Percentiles rank a stretch among this genome's conserved stretches.
Evolutionary conservation across 192 early-diverging fungal genomes (phyloP).

Genomic region (Coemansia asiatica): DNA sequence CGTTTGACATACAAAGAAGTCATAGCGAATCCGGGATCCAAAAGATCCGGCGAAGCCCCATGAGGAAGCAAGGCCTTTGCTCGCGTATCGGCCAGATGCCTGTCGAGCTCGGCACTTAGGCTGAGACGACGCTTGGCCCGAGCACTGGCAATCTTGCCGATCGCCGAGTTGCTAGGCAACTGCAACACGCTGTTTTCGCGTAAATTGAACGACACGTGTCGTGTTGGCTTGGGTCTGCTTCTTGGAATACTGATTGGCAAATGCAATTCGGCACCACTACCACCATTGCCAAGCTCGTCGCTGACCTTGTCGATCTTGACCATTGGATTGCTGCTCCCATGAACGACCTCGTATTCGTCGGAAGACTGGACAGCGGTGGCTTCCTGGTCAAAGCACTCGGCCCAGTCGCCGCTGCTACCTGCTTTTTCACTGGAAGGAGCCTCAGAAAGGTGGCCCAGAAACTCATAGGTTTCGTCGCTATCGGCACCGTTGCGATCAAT

Average conservation of each 20-base stretch:
- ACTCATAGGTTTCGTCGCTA: background rate
- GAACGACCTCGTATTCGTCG: background rate
- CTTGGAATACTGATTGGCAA: conserved; percentile 22
- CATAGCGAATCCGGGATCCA: conserved; percentile 39
- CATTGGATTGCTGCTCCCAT: background rate
- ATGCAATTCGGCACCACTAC: background rate
- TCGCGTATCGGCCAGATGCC: conserved; percentile 30
- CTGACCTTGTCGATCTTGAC: background rate
- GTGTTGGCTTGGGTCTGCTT: conserved; percentile 17
- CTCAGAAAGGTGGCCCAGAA: background rate
- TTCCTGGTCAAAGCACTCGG: background rate
- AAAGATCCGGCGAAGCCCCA: conserved; percentile 46
- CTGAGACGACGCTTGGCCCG: conserved; percentile 24
- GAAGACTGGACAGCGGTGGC: background rate
- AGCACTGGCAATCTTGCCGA: conserved; percentile 44
- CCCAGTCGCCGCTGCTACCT: background rate
- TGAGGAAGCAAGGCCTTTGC: conserved; percentile 45
- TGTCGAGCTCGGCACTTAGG: conserved; percentile 13
- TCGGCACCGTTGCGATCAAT: background rate
- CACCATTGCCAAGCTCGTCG: background rate
- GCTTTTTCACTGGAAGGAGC: background rate
- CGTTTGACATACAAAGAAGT: conserved; percentile 52
- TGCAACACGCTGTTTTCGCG: conserved; percentile 41
- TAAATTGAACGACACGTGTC: conserved; percentile 55
- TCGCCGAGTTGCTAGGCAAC: conserved; percentile 49